Conservation (phyloP, 2,329 filamentous ascomycete genomes). For the Beauveria bassiana region DNA sequence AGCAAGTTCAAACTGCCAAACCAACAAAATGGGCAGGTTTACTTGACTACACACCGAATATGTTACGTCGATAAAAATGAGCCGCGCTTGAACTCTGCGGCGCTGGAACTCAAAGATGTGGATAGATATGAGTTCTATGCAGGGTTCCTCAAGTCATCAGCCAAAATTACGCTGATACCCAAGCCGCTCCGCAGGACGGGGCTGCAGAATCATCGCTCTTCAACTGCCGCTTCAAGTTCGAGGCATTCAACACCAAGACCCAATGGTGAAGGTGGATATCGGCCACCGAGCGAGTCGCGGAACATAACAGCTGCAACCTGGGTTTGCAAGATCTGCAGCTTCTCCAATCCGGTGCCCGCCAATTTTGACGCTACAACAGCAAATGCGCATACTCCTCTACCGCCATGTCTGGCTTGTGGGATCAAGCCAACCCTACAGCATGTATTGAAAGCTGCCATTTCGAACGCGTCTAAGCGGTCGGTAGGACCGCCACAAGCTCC, state of each 20-base stretch:
- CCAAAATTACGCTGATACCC: conserved; percentile 83
- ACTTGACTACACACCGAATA: conserved; percentile 88
- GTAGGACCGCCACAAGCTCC: conserved; percentile 9
- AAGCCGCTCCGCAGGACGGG: conserved; percentile 66
- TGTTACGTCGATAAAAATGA: conserved; percentile 91
- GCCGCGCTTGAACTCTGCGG: conserved; percentile 75
- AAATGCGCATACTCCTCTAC: conserved; percentile 68
- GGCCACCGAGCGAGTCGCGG: conserved; percentile 22
- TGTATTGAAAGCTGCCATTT: conserved; percentile 79
- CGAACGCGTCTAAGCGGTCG: conserved; percentile 55
- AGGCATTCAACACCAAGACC: conserved; percentile 29
- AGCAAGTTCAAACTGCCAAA: conserved; percentile 89
- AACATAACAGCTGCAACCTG: conserved; percentile 61
- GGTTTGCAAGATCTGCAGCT: conserved; percentile 94
- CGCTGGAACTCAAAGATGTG: conserved; percentile 82
- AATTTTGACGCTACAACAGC: conserved; percentile 86
- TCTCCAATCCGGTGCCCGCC: conserved; percentile 84
- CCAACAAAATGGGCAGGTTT: conserved; percentile 92
- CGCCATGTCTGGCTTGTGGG: conserved; percentile 85
- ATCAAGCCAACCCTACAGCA: conserved; percentile 82
- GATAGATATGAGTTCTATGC: conserved; percentile 88
- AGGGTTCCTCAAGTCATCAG: conserved; percentile 88
- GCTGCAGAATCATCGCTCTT: conserved; percentile 42
- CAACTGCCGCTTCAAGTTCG: conserved; percentile 36
- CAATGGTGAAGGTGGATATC: conserved; percentile 32